Conservation (phyloP, 495 filamentous ascomycete genomes). For the Penicillium paxilli region DNA sequence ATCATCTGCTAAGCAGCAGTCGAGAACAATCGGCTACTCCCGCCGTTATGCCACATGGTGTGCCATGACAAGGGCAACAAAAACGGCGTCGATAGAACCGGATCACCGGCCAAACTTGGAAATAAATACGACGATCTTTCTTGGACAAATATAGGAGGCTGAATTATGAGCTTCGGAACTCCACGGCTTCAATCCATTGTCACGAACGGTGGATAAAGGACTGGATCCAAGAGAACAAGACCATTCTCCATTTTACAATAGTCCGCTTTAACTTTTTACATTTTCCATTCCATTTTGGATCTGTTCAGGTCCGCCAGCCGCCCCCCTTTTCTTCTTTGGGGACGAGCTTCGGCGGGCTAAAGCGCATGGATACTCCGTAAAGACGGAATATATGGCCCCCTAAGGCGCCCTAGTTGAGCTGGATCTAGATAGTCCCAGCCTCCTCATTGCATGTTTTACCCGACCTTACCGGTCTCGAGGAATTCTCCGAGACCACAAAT, state of each 20-base stretch:
- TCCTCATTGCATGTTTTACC: not conserved
- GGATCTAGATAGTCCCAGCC: not conserved
- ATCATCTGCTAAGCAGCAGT: not conserved
- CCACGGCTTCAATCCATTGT: not conserved
- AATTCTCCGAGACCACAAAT: not conserved
- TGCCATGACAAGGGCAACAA: not conserved
- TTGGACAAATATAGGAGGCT: not conserved
- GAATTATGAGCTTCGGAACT: not conserved
- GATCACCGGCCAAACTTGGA: not conserved
- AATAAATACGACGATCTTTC: not conserved
- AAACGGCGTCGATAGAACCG: not conserved
- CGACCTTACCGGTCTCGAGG: not conserved
- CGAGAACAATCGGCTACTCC: not conserved
- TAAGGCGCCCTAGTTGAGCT: not conserved
- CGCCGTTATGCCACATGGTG: not conserved
- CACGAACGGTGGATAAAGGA: not conserved
- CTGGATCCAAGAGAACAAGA: not conserved
- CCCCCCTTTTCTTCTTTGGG: not conserved
- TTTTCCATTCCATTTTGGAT: not conserved
- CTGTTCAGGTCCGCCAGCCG: not conserved
- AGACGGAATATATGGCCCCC: not conserved
- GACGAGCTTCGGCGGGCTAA: not conserved
- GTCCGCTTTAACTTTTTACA: not conserved
- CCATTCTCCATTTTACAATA: not conserved
- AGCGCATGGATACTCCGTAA: no score